Evolutionary conservation across 2,329 filamentous ascomycete genomes (phyloP), one percentile per base, ranked within the genome.

Genomic region (Cladosporium colombiae): DNA sequence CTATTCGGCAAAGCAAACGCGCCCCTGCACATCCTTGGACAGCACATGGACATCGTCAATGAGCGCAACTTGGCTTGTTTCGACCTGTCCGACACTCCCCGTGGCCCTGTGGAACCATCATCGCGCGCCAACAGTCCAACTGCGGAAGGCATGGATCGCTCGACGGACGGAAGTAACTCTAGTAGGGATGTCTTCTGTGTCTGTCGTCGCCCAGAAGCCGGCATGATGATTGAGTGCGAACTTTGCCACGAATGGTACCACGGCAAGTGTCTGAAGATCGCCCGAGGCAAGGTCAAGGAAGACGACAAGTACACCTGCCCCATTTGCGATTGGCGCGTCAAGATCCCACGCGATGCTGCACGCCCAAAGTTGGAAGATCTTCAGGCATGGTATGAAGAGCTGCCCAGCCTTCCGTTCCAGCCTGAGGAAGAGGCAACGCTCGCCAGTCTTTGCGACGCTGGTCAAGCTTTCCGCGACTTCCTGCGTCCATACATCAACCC

Each of bases 201-300:
- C 71, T 99, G 95, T 79, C 88, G 95, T 67, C 92, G 89, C 69
- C 87, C 92, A 7, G 95, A 99, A 78, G 93, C 94, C 44, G 95
- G 95, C 61, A 96, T 98, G 90, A 99, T 99, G 95, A 98, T 99
- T 73, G 95, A 99, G 79, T 99, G 95, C 77, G 95, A 98, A 77
- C 84, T 97, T 46, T 99, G 95, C 78, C 94, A 97, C 74, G 95
- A 99, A 81, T 99, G 95, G 95, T 99, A 99, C 75, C 95, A 99
- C 74, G 94, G 95, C 67, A 98, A 97, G 78, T 99, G 95, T 74
- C 84, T 99, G 44, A 99, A 99, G 81, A 97, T 99, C 74, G 95
- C 95, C 2, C 88, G 95, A 59, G 95, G 95, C 62, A 99, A 98
- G 76, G 92, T 99, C 73, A 98, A 98, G 80, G 95, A 98, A 75